Evolutionary conservation across 495 filamentous ascomycete species (phyloP), one percentile per base, ranked within the genome.

Genomic region (Aspergillus incahuasiensis): DNA sequence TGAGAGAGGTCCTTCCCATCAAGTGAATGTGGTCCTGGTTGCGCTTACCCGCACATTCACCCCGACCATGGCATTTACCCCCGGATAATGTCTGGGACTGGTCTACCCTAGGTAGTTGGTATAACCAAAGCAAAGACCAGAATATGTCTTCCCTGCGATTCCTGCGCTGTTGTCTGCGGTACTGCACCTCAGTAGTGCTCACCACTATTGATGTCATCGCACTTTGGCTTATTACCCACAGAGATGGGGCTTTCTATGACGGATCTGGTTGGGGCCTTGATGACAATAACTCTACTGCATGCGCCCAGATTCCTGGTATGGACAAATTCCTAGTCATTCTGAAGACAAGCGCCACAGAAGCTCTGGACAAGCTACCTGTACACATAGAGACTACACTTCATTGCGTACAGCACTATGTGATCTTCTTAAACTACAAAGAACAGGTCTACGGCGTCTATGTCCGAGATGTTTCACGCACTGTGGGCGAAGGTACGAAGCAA

Each of bases 371-470:
- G 47, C 56, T 74, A 8, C 71, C 72, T 20, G 58, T 74, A 21
- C 74, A 79, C 46, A 39, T 79, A 30, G 56, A 61, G 39, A 77
- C 75, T 13, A 70, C 71, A 3, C 64, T 75, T 2, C 62, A 67
- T 35, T 75, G 69, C 56, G 66, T 77, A 12, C 66, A 68, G 0
- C 72, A 80, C 50, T 70, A 71, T 18, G 66, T 70, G 24, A 57
- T 81, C 38, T 72, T 79, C 59, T 80, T 76, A 22, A 76, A 81
- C 59, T 72, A 70, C 49, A 69, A 74, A 39, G 72, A 78, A 42
- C 66, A 65, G 11, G 68, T 79, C 41, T 65, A 62, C 40, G 68
- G 68, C 1, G 70, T 77, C 11, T 62, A 57, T 6, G 66, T 68
- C 40, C 59, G 74, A 46, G 75, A 80, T 55, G 68, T 78, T 48